Evolutionary conservation across 345 rosid species (phyloP), one percentile per base, ranked within the genome.

Genomic region (Euphorbia lathyris): DNA sequence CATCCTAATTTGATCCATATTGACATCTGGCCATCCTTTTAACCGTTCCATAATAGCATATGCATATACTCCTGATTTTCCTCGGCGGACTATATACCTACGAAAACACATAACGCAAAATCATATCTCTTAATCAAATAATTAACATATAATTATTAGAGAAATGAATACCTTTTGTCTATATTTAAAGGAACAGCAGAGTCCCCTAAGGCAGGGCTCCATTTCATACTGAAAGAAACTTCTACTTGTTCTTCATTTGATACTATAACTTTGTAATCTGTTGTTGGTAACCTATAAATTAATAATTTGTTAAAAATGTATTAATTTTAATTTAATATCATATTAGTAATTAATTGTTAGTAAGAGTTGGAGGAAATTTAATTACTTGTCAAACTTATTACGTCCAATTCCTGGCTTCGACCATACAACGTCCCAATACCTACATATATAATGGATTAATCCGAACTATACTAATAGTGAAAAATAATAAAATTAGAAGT

Each of bases 261-360:
- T 3, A 27, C 42, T 16, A 71, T 50, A 7, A 71, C 65, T 4
- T 55, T 55, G 8, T 40, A 76, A 30, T 61, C 38, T 16, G 82
- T 77, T 63, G 81, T 83, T 36, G 32, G 60, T 64, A 94, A 59
- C 84, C 98, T 91, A 86, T 52, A 43, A 51, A 47, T 26, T 0
- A 26, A 42, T 42, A 0, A n/a, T 27, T 58, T 5, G 12, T 0
- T 5, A 16, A 0, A 16, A 48, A 2, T 40, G 2, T 40, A 40
- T 40, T 8, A 40, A 5, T 0, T 27, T 20, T 36, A 16, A 27
- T 10, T 19, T 38, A 69, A 7, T 57, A 19, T 25, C 26, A 5
- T 38, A 34, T 7, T 20, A 40, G 40, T 14, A 19, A 0, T 8
- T 29, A 30, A 13, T 20, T 32, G 12, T 17, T 32, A 60, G n/a